Percentiles rank a stretch among this genome's conserved stretches.
Conservation (phyloP, 2,329 filamentous ascomycete species). For the Tolypocladium cylindrosporum region DNA sequence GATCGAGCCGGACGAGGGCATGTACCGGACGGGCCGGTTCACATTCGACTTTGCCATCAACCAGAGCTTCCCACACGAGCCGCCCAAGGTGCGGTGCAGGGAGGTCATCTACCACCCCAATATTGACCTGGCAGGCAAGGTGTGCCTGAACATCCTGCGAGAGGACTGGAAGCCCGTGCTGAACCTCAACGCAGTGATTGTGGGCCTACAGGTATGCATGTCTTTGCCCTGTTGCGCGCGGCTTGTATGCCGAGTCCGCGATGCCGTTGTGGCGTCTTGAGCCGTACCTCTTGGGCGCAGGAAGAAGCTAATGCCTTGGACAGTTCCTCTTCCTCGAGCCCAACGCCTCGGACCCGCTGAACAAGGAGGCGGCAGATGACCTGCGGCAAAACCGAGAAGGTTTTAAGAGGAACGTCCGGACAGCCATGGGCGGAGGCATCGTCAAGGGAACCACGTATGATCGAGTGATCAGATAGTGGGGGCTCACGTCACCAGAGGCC, state of each 20-base stretch:
- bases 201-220: constrained; percentile 66
- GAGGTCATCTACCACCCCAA: constrained; percentile 99
- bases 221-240: not conserved
- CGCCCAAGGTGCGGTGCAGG: constrained; percentile 91
- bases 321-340: constrained; percentile 97
- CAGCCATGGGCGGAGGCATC: constrained; percentile 69
- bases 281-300: not conserved
- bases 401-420: constrained; percentile 85
- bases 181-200: constrained; percentile 92
- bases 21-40: constrained; percentile 82
- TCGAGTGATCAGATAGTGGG: constrained; percentile 55
- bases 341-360: constrained; percentile 93
- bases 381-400: constrained; percentile 73
- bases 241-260: not conserved
- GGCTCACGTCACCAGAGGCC: not conserved
- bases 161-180: constrained; percentile 99
- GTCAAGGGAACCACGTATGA: constrained; percentile 70
- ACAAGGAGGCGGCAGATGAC: constrained; percentile 95
- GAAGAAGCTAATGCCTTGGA: not conserved
- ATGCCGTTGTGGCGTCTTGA: not conserved
- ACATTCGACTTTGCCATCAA: constrained; percentile 87
- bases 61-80: constrained; percentile 93
- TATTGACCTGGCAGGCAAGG: constrained; percentile 95
- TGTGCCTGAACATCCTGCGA: constrained; percentile 91
- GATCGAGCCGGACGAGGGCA: constrained; percentile 76